Percentiles rank a stretch among this genome's conserved stretches.
phyloP scores from a whole-genome alignment of 306 rosid species.

The Casuarina cunninghamiana region DNA sequence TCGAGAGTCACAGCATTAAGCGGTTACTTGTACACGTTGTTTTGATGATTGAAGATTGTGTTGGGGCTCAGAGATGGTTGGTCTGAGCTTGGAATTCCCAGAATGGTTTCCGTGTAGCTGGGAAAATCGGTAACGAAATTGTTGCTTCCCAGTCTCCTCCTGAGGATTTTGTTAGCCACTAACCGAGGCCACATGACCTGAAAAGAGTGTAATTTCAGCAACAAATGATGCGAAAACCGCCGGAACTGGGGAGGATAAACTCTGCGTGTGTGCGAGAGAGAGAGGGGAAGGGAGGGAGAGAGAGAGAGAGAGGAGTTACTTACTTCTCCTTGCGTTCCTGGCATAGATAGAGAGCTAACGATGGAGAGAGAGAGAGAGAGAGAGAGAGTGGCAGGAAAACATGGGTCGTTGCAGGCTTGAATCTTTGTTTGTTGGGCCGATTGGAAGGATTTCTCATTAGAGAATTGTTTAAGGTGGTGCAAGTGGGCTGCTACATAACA shows the following conservation, averaged over 20 bases:
- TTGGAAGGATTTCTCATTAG: constrained; percentile 21
- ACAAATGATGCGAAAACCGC: background rate
- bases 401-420: constrained; percentile 45
- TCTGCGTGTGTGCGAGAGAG: background rate
- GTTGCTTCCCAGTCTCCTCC: constrained; percentile 70
- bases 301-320: constrained; percentile 11
- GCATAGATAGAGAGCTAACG: constrained; percentile 23
- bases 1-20: background rate
- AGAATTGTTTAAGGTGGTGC: constrained; percentile 29
- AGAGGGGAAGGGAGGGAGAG: too few relatives aligned
- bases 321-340: constrained; percentile 39
- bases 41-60: constrained; percentile 31
- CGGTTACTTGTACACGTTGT: constrained; percentile 37
- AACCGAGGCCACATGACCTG: constrained; percentile 83
- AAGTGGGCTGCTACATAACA: constrained; percentile 57
- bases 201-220: constrained; percentile 10
- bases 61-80: constrained; percentile 29
- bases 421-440: constrained; percentile 30
- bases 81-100: constrained; percentile 39
- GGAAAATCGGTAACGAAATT: constrained; percentile 72
- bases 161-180: constrained; percentile 77
- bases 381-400: constrained; percentile 21
- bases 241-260: background rate
- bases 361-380: constrained; percentile 19
- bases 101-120: constrained; percentile 29